Base-by-base conservation (phyloP, 2,329 filamentous ascomycete genomes). In the Penicillium olsonii region DNA sequence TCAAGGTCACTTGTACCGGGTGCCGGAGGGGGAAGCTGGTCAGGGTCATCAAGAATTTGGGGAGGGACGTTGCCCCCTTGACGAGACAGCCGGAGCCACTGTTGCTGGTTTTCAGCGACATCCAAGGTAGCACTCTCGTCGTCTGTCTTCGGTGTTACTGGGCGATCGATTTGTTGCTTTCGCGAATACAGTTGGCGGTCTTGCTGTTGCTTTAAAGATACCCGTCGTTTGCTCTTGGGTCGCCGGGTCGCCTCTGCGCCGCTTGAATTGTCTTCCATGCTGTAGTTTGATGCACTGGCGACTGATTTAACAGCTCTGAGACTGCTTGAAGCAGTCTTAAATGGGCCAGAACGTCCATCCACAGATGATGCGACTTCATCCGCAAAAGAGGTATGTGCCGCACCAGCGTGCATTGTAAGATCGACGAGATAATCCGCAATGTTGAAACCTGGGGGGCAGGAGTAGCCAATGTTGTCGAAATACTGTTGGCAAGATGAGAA, bases 361-460 rank as follows among this genome's bases (percentile, higher is more conserved):
- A 83, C 74, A 6, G 80, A 75, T 6, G 59, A 57, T 19, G 41
- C 52, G 37, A 81, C 75, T 41, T 84, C 82, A 24, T 84, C 78
- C 2, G 78, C 71, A 10, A 79, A 73, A 1, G 79, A 77, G 22
- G 79, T 77, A 31, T 72, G 75, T 12, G 79, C 75, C 44, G 80
- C 78, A 50, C 88, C 84, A 19, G 91, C 92, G 68, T 99, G 94
- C 92, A 99, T 97, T 0, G 94, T 97, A 34, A 99, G 79, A 68
- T 99, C 94, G 24, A 99, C 92, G 5, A 99, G 82, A 66, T 96
- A 99, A 69, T 99, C 94, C 4, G 94, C 94, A 70, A 99, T 97
- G 65, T 99, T 99, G 81, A 97, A 99, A 2, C 95, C 95, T 19
- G 92, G 87, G 10, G 94, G 94, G 65, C 95, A 99, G 41, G 88